Base-by-base conservation (phyloP, 2,329 filamentous ascomycete species). In the Phyllosticta capitalensis region DNA sequence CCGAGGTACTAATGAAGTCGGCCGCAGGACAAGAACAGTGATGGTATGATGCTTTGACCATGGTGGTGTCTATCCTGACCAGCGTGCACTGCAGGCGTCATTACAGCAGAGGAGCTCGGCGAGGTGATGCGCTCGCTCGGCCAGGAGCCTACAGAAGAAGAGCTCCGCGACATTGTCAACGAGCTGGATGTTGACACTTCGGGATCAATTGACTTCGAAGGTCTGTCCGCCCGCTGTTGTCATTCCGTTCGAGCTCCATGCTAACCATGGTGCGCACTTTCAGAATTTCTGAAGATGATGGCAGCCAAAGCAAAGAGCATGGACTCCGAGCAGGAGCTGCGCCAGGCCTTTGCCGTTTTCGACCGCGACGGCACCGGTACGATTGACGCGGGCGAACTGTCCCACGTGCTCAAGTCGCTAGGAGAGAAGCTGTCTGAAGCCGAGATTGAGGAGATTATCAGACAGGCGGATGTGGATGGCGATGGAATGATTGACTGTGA, bases 231-330 rank as follows among this genome's bases (percentile, higher is more conserved):
- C 5, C 7, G 20, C 26, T 22, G 12, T 19, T n/a, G 1, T 45
- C n/a, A n/a, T n/a, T n/a, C n/a, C n/a, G n/a, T n/a, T n/a, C n/a
- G n/a, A n/a, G n/a, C 67, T 56, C 9, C 22, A 19, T 1, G 2
- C 28, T 50, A 24, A 22, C 5, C n/a, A 55, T 9, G 7, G n/a
- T 20, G 19, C 17, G 12, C 30, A 19, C 28, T 14, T 33, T 22
- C 65, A 83, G 83, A 86, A 68, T 86, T 86, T 74, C 78, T 85
- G 62, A 81, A 79, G 64, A 84, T 85, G 79, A 85, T 86, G 83
- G 81, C 82, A 54, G 79, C 78, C 67, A 81, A 81, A 67, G 82
- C 82, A 73, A 81, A 81, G 72, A 79, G 82, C 66, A 80, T 79
- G 60, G 81, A 85, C 71, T 79, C 80, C 56, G 83, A 85, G 70